Percentiles rank a stretch among this genome's conserved stretches.
phyloP scores from a whole-genome alignment of 108 stramenopile genomes.

The Nitzschia palea region DNA sequence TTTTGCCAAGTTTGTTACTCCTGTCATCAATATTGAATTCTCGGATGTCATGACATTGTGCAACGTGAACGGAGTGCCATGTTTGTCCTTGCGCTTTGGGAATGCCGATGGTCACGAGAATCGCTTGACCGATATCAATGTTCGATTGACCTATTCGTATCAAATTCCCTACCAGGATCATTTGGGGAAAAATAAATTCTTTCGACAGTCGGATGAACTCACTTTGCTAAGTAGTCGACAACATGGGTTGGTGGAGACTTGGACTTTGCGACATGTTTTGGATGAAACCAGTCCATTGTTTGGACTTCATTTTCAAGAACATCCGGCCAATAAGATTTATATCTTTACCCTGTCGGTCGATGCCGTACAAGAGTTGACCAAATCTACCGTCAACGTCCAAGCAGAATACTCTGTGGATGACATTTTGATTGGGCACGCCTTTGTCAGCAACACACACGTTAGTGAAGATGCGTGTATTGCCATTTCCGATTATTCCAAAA shows the following conservation, averaged over 20 bases:
- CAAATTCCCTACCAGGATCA: conserved; percentile 28
- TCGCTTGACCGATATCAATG: conserved; percentile 30
- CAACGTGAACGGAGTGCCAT: conserved; percentile 31
- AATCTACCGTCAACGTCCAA: conserved; percentile 18
- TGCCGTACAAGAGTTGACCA: conserved; percentile 33
- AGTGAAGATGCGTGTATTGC: background rate
- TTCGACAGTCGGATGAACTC: conserved; percentile 28
- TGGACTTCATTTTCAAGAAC: conserved; percentile 26
- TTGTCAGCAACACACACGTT: background rate
- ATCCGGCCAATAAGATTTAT: conserved; percentile 27
- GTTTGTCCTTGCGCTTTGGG: conserved; percentile 24
- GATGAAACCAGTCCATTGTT: conserved; percentile 34
- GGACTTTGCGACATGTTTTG: conserved; percentile 24
- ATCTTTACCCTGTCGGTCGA: conserved; percentile 21
- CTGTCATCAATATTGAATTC: conserved; percentile 24
- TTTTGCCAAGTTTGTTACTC: conserved; percentile 28
- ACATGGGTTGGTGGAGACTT: conserved; percentile 11
- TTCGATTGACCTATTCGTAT: conserved; percentile 23
- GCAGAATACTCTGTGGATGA: conserved; percentile 16
- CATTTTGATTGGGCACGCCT: conserved; percentile 25
- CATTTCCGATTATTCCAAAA: conserved; percentile 7
- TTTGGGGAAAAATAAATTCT: conserved; percentile 7
- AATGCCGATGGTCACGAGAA: conserved; percentile 29
- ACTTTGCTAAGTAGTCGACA: conserved; percentile 13
- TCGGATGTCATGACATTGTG: conserved; percentile 19